A percentile compares a stretch with the other conserved stretches of the same genome.
Conservation (phyloP, 495 filamentous ascomycete genomes). For the Lasiosphaeria ovina region DNA sequence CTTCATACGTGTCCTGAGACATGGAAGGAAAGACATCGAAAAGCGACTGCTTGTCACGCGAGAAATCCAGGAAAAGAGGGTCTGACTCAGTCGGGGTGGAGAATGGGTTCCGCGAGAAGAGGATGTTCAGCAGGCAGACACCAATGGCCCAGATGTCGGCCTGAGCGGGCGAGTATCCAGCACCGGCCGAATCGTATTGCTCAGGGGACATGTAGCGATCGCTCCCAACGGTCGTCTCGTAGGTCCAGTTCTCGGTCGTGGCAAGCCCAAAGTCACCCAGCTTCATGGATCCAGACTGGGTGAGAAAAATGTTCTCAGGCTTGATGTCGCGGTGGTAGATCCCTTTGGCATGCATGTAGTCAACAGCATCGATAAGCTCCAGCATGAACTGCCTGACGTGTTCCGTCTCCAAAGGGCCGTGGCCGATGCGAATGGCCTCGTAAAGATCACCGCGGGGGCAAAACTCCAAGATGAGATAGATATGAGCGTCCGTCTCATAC, state of each 20-base stretch:
- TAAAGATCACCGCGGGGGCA: conserved; percentile 97
- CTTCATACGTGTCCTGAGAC: conserved; percentile 95
- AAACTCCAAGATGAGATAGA: conserved; percentile 92
- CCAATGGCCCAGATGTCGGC: conserved; percentile 97
- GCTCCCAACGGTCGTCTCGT: conserved; percentile 89
- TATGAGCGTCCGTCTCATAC: conserved; percentile 86
- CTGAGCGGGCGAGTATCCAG: conserved; percentile 87
- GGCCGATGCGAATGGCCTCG: conserved; percentile 86
- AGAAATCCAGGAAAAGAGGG: conserved; percentile 87
- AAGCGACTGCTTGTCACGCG: conserved; percentile 84
- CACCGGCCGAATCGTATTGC: conserved; percentile 83
- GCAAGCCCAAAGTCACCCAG: conserved; percentile 95
- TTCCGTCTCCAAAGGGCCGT: conserved; percentile 88
- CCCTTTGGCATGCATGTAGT: conserved; percentile 85
- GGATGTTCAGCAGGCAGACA: conserved; percentile 90
- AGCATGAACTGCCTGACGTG: conserved; percentile 97
- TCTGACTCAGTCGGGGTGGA: conserved; percentile 81
- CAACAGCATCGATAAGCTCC: conserved; percentile 84
- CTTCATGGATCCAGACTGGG: conserved; percentile 82
- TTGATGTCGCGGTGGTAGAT: conserved; percentile 99
- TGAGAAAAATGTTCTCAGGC: conserved; percentile 97
- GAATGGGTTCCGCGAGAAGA: conserved; percentile 95
- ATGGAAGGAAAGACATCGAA: conserved; percentile 99
- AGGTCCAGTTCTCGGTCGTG: conserved; percentile 80
- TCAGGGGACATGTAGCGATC: conserved; percentile 99